Conservation (phyloP, 2,329 filamentous ascomycete species). For the Arthrobotrys musiformis region DNA sequence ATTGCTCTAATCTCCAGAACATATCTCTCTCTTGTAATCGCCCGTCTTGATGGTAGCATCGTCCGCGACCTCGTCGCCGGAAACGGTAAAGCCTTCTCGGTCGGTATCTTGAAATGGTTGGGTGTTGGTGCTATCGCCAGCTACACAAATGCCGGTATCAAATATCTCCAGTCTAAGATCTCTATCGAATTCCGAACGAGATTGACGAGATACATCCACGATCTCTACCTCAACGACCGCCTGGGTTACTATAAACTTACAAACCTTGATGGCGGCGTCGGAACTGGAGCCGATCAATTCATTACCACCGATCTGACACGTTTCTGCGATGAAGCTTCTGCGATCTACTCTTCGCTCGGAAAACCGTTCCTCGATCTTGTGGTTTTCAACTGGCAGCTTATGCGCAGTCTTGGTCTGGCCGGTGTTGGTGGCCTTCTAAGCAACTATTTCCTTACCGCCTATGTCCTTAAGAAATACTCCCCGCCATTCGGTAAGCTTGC, state of each 20-base stretch:
- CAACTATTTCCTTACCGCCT: constrained; percentile 95
- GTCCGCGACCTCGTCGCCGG: constrained; percentile 96
- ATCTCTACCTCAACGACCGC: constrained; percentile 92
- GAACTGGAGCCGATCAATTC: constrained; percentile 92
- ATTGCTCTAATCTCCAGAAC: constrained; percentile 90
- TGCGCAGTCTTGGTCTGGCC: constrained; percentile 86
- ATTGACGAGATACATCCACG: constrained; percentile 94
- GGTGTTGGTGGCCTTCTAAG: constrained; percentile 85
- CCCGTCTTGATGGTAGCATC: constrained; percentile 92
- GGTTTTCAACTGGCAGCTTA: constrained; percentile 98
- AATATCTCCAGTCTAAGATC: constrained; percentile 96
- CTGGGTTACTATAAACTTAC: constrained; percentile 96
- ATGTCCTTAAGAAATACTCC: constrained; percentile 84
- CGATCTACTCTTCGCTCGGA: constrained; percentile 94
- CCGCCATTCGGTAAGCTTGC: constrained; percentile 97
- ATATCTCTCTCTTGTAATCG: constrained; percentile 92
- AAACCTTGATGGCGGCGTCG: constrained; percentile 91
- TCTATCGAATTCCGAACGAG: constrained; percentile 97
- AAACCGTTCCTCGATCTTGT: constrained; percentile 97
- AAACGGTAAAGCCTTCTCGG: constrained; percentile 85
- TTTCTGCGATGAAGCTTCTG: constrained; percentile 91
- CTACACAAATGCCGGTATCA: constrained; percentile 96
- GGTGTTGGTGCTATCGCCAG: constrained; percentile 92
- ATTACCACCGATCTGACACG: constrained; percentile 96
- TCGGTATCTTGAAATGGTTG: constrained; percentile 94